Evolutionary conservation across 768 basidiomycete species (phyloP).

Genomic region (Hericium alpestre): DNA sequence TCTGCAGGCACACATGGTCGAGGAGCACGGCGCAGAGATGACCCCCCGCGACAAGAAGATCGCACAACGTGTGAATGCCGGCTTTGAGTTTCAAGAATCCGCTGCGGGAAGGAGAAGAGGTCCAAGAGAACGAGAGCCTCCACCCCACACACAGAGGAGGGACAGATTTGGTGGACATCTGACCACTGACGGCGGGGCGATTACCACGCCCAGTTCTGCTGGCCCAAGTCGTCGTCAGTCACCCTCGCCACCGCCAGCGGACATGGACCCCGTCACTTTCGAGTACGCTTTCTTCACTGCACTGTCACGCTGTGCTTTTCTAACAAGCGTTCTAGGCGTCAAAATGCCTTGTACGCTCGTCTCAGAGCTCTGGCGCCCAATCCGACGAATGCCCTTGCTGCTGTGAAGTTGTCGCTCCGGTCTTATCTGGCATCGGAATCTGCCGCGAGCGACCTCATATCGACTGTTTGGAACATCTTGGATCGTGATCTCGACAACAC

Average conservation of each 20-base stretch:
- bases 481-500: slow-evolving; percentile 63
- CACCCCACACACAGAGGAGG: slow-evolving; percentile 36
- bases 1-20: slow-evolving; percentile 84
- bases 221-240: slow-evolving; percentile 20
- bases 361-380: slow-evolving; percentile 51
- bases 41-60: slow-evolving; percentile 59
- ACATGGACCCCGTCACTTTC: slow-evolving; percentile 41
- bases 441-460: slow-evolving; percentile 74
- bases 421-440: slow-evolving; percentile 71
- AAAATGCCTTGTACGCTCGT: slow-evolving; percentile 53
- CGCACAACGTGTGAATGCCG: slow-evolving; percentile 52
- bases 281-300: slow-evolving; percentile 34
- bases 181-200: slow-evolving; percentile 28
- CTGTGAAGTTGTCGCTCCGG: slow-evolving; percentile 65
- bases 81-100: slow-evolving; percentile 61
- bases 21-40: slow-evolving; percentile 71
- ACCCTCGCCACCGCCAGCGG: slow-evolving; percentile 26
- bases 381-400: slow-evolving; percentile 45
- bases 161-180: slow-evolving; percentile 54
- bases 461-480: slow-evolving; percentile 76
- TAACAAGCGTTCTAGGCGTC: slow-evolving; percentile 35
- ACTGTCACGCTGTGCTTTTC: background rate
- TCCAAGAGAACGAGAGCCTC: slow-evolving; percentile 43
- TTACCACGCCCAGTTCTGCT: slow-evolving; percentile 4
- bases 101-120: slow-evolving; percentile 35